These are phyloP conservation scores for Hemileccinum rubropunctum DNA, from an alignment of 768 basidiomycete genomes.

Conservation along the genomic window DNA sequence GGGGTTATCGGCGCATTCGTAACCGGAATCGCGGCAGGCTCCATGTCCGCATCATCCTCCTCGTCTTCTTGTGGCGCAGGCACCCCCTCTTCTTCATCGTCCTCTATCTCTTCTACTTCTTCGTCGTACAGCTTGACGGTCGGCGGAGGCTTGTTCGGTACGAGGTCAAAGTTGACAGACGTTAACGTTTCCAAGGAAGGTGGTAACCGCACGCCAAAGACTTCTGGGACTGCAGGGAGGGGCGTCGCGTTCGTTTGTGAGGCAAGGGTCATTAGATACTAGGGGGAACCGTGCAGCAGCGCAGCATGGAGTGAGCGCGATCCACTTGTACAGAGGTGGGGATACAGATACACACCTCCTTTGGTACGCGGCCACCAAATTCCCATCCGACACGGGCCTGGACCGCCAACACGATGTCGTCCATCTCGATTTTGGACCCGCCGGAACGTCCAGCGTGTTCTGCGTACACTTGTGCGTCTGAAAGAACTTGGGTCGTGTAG, in stretches of 20 bases:
- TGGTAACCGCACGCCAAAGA: conserved; percentile 84
- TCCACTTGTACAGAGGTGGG: too few species aligned
- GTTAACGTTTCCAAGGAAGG: conserved; percentile 66
- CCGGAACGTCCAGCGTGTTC: conserved; percentile 79
- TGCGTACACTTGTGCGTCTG: conserved; percentile 83
- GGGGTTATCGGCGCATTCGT: conserved; percentile 41
- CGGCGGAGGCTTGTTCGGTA: conserved; percentile 82
- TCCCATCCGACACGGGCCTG: conserved; percentile 93
- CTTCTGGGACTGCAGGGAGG: conserved; percentile 81
- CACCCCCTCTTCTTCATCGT: conserved; percentile 32
- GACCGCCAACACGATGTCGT: conserved; percentile 77
- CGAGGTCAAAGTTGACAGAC: conserved; percentile 80
- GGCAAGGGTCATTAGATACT: conserved; percentile 80
- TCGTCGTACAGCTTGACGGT: conserved; percentile 74
- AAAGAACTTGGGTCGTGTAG: conserved; percentile 79
- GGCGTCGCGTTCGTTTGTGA: conserved; percentile 80
- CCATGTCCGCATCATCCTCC: conserved; percentile 63
- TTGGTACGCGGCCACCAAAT: conserved; percentile 83
- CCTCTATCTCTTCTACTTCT: conserved; percentile 77
- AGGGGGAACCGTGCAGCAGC: background rate
- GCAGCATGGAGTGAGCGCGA: too few species aligned
- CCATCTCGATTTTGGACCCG: conserved; percentile 66
- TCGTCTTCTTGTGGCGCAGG: conserved; percentile 50
- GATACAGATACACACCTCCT: conserved; percentile 71
- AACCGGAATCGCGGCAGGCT: conserved; percentile 52